Evolutionary conservation across 305 asterid species (phyloP).

Genomic region (Fraxinus angustifolia): DNA sequence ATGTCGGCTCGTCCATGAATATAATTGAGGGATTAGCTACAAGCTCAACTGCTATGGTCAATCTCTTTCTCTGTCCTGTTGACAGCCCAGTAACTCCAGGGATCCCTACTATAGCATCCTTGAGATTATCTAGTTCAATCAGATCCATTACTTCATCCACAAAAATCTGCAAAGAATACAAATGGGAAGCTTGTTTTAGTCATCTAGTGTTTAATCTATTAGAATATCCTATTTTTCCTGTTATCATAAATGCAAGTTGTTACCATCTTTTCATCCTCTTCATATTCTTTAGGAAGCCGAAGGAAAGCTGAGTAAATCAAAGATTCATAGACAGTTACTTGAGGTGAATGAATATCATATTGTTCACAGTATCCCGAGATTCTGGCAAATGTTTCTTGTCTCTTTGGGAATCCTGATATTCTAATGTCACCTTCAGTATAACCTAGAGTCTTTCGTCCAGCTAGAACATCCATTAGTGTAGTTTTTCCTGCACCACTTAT

Average conservation of each 20-base stretch:
- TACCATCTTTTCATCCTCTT: constrained; percentile 53
- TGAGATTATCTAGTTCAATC: constrained; percentile 60
- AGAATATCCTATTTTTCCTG: neutral
- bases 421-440: constrained; percentile 57
- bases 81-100: constrained; percentile 68
- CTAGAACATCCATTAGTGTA: constrained; percentile 65
- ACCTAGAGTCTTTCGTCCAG: constrained; percentile 64
- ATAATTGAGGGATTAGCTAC: constrained; percentile 68
- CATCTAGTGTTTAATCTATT: neutral
- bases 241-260: constrained; percentile 9
- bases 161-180: constrained; percentile 40
- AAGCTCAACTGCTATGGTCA: constrained; percentile 70
- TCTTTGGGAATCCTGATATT: constrained; percentile 62
- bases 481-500: constrained; percentile 76
- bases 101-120: constrained; percentile 64
- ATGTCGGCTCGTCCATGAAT: constrained; percentile 76
- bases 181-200: neutral
- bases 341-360: constrained; percentile 68
- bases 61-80: constrained; percentile 67
- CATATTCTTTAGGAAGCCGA: constrained; percentile 56
- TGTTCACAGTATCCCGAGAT: constrained; percentile 73
- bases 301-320: constrained; percentile 69
- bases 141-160: constrained; percentile 64
- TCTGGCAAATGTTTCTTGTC: constrained; percentile 63
- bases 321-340: constrained; percentile 61